Conservation (phyloP, 768 basidiomycete genomes). For the Trametes maxima region DNA sequence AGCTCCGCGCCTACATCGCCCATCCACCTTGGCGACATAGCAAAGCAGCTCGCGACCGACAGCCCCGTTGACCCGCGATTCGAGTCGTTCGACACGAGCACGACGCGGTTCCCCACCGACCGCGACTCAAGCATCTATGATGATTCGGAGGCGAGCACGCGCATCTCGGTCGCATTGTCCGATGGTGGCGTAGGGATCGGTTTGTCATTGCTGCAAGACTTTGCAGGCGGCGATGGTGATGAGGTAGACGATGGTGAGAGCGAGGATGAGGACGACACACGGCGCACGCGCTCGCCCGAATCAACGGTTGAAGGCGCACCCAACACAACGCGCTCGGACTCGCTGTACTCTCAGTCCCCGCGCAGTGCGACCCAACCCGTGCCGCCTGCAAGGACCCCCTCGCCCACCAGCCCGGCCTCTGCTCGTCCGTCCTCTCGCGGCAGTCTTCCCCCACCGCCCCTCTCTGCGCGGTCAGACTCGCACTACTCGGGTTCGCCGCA, state of each 20-base stretch:
- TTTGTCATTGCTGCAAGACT: slow-evolving; percentile 59
- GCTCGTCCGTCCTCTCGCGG: slow-evolving; percentile 10
- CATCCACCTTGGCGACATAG: slow-evolving; percentile 13
- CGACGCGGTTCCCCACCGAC: not conserved
- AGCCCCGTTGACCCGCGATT: slow-evolving; percentile 13
- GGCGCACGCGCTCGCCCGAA: slow-evolving; percentile 12
- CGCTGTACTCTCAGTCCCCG: slow-evolving; percentile 20
- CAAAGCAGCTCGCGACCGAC: slow-evolving; percentile 19
- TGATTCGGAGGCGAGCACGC: slow-evolving; percentile 27
- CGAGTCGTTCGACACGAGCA: slow-evolving; percentile 5
- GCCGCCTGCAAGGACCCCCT: not conserved
- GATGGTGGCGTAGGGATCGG: slow-evolving; percentile 74
- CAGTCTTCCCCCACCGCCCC: not conserved
- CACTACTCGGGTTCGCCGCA: slow-evolving; percentile 17
- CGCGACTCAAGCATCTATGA: slow-evolving; percentile 11
- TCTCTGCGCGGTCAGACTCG: not conserved
- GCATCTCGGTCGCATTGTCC: slow-evolving; percentile 44
- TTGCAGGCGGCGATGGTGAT: slow-evolving; percentile 41
- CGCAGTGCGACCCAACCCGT: slow-evolving; percentile 1
- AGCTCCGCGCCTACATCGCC: not conserved
- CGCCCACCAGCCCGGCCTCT: slow-evolving; percentile 11
- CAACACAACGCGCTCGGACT: slow-evolving; percentile 6
- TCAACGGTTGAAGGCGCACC: slow-evolving; percentile 11
- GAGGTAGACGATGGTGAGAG: slow-evolving; percentile 30
- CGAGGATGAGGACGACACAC: not conserved